Evolutionary conservation across 192 early-diverging fungal genomes (phyloP), one percentile per base, ranked within the genome.

Genomic region (Backusella tuberculispora): DNA sequence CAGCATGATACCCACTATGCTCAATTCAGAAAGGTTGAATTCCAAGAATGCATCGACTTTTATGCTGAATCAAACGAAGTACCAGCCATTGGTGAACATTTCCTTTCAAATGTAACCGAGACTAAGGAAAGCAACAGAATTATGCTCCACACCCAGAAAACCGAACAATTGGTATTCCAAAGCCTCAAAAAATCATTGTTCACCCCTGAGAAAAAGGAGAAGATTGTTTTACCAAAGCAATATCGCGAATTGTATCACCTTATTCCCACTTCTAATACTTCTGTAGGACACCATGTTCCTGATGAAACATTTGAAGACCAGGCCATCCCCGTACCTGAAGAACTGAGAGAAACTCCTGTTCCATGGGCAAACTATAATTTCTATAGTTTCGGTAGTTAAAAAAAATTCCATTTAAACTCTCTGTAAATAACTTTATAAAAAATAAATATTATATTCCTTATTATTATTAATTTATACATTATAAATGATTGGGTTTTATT

Each of bases 1-100:
- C 45, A 77, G 69, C 82, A 83, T 73, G 90, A 91, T 74, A 56
- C 47, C 12, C 82, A 82, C 68, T 91, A 88, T 83, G 72, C 77
- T 5, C 48, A 67, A 15, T 72, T 85, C 50, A 81, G 80, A 43
- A 83, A 85, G 69, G 78, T 89, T 24, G 46, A 65, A 6, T 81
- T 74, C 44, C 40, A 73, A 13, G 74, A 81, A 41, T 80, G 78
- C 46, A 15, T 56, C 10, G 43, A 26, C 21, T 76, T 69, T 65
- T 63, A 76, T n/a, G 19, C 41, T 38, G 66, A 45, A 10, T 14
- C 14, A 1, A 80, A 80, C 26, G 78, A 80, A 67, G 3, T 38
- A 10, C 78, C 78, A 44, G n/a, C 44, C 9, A 69, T 79, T 66
- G 78, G 74, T 5, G n/a, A 72, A 9, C 50, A 77, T 21, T 77